Evolutionary conservation across 1,284 basidiomycete genomes (phyloP), one percentile per base, ranked within the genome.

Genomic region (Ustilago bromivora): DNA sequence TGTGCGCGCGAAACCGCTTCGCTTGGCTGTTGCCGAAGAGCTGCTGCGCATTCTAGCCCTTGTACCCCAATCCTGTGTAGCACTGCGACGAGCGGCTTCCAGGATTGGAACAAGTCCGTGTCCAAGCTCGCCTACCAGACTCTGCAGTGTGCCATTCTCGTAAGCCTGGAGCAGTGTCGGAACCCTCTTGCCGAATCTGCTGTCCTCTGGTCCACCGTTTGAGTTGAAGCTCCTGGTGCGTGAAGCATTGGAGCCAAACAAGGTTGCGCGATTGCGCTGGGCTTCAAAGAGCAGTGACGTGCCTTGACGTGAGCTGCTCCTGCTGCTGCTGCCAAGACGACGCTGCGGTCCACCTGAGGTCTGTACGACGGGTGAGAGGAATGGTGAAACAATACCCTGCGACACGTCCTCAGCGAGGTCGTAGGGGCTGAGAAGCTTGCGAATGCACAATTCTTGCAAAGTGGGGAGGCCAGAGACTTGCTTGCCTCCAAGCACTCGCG

Each of bases 41-140:
- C 56, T 72, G 56, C 69, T 61, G 12, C 60, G 65, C 63, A 74
- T 61, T 12, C 75, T 58, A 3, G 70, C 66, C 34, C 60, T 59
- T 10, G 80, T 75, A 17, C 82, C 82, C 83, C 83, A 84, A 40
- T 74, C 68, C 13, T 71, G 61, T 2, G 73, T 69, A 19, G 78
- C 81, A 56, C 82, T 84, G 34, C 83, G 71, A 8, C 83, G 72
- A 6, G 83, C 83, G 1, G 83, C 80, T 56, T 84, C 83, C 13
- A 84, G 66, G 57, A 66, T 55, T 1, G 66, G 66, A 1, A 84
- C 68, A 1, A 79, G 41, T 10, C 71, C 69, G 23, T 73, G 73
- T 8, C 79, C 67, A 51, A 83, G 51, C 38, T 75, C 73, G 35
- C 72, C 62, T 13, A 74, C 61, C 52, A 83, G 19, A 34, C 71